A percentile compares a stretch with the other conserved stretches of the same genome.
Evolutionary conservation across 1,139 yeast genomes (phyloP).

Genomic region (Candida smagusa): DNA sequence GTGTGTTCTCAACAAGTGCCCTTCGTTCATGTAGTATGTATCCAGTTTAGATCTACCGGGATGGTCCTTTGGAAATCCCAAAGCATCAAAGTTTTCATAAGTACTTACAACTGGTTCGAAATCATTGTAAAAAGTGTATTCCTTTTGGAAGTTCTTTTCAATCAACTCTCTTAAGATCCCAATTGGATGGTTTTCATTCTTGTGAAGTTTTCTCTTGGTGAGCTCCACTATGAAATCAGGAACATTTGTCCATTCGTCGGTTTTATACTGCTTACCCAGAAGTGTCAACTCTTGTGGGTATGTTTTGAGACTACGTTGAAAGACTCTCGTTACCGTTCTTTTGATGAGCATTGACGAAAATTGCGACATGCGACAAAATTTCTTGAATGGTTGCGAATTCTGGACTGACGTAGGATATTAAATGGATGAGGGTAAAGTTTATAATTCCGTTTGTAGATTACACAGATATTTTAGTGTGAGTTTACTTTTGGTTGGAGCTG

Average conservation of each 20-base stretch:
- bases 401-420: too few relatives aligned
- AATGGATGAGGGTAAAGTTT: too few relatives aligned
- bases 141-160: slow-evolving; percentile 67
- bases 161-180: slow-evolving; percentile 79
- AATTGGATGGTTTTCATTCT: slow-evolving; percentile 76
- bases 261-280: slow-evolving; percentile 49
- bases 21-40: slow-evolving; percentile 81
- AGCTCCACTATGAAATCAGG: slow-evolving; percentile 70
- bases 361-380: too few relatives aligned
- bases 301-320: not conserved
- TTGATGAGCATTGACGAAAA: too few relatives aligned
- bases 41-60: slow-evolving; percentile 93
- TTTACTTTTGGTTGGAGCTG: too few relatives aligned
- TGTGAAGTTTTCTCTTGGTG: slow-evolving; percentile 72
- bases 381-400: too few relatives aligned
- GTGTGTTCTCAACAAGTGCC: slow-evolving; percentile 77
- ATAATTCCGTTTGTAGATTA: too few relatives aligned
- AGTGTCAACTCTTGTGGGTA: slow-evolving; percentile 37
- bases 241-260: slow-evolving; percentile 84
- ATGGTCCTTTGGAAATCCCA: slow-evolving; percentile 89
- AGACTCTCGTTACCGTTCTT: too few relatives aligned
- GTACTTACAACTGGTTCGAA: slow-evolving; percentile 83
- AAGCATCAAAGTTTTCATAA: slow-evolving; percentile 81
- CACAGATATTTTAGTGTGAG: too few relatives aligned
- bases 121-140: slow-evolving; percentile 72